Percentiles rank a stretch among this genome's conserved stretches.
Conservation (phyloP, 163 green algal genomes). For the Scenedesmus sp. region DNA sequence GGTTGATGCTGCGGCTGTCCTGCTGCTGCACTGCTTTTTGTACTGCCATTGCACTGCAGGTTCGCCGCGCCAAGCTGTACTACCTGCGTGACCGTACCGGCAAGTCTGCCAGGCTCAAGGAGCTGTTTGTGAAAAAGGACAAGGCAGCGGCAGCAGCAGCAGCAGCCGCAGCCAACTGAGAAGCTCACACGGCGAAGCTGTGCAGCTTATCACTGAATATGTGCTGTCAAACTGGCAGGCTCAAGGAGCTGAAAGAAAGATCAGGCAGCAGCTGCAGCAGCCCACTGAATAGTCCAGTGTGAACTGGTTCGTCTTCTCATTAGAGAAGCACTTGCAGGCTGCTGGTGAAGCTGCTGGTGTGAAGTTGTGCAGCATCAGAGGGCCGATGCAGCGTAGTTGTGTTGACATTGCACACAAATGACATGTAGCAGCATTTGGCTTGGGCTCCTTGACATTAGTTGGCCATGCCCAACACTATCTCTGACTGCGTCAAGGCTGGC, state of each 20-base stretch:
- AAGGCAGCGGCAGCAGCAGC: too few relatives aligned
- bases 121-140: conserved; percentile 55
- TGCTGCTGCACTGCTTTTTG: neutral
- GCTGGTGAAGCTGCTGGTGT: neutral
- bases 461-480: too few relatives aligned
- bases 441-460: neutral
- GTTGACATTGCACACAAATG: too few relatives aligned
- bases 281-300: too few relatives aligned
- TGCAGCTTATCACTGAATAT: neutral
- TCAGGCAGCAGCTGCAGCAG: too few relatives aligned
- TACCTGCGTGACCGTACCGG: conserved; percentile 80
- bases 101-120: conserved; percentile 71
- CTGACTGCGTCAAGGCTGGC: too few relatives aligned
- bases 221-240: too few relatives aligned
- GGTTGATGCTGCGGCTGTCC: neutral
- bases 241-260: too few relatives aligned
- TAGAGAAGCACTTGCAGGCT: too few relatives aligned
- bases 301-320: too few relatives aligned
- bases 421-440: too few relatives aligned
- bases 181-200: neutral
- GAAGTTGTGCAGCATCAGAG: neutral
- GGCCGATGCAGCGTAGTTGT: too few relatives aligned
- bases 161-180: conserved; percentile 19
- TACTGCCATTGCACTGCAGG: conserved; percentile 19
- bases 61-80: conserved; percentile 79